Percentiles rank a stretch among this genome's conserved stretches.
Evolutionary conservation across 2,329 filamentous ascomycete species (phyloP).

Genomic region (Penicillium decumbens): DNA sequence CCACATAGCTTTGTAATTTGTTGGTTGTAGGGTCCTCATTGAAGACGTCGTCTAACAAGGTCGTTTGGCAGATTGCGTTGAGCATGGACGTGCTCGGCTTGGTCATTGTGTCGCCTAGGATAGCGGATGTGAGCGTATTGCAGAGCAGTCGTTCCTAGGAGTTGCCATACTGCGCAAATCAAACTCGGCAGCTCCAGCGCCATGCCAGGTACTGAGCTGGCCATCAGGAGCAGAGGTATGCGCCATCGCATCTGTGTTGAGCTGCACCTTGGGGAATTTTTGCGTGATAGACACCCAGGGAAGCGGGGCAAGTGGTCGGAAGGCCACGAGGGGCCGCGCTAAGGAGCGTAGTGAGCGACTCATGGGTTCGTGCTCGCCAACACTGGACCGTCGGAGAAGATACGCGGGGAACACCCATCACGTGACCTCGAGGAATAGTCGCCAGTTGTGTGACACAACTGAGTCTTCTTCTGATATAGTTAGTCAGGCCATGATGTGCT

Average conservation of each 20-base stretch:
- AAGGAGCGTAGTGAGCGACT: constrained; percentile 12
- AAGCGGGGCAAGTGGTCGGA: background rate
- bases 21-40: constrained; percentile 74
- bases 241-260: constrained; percentile 15
- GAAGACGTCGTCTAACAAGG: constrained; percentile 79
- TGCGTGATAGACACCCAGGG: background rate
- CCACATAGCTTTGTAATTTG: constrained; percentile 69
- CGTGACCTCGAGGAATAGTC: constrained; percentile 4
- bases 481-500: background rate
- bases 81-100: constrained; percentile 79
- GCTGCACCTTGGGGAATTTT: constrained; percentile 16
- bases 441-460: background rate
- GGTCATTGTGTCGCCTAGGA: constrained; percentile 63
- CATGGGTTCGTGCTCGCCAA: constrained; percentile 9
- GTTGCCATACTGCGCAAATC: constrained; percentile 49
- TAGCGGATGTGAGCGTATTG: background rate
- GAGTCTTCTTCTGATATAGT: background rate
- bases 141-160: background rate
- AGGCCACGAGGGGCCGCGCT: constrained; percentile 8
- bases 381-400: background rate
- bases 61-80: constrained; percentile 66
- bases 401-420: constrained; percentile 8
- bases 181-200: constrained; percentile 52
- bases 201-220: constrained; percentile 35
- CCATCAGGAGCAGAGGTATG: constrained; percentile 8